Conservation (phyloP, 2,329 filamentous ascomycete genomes). For the Conoideocrella luteorostrata region DNA sequence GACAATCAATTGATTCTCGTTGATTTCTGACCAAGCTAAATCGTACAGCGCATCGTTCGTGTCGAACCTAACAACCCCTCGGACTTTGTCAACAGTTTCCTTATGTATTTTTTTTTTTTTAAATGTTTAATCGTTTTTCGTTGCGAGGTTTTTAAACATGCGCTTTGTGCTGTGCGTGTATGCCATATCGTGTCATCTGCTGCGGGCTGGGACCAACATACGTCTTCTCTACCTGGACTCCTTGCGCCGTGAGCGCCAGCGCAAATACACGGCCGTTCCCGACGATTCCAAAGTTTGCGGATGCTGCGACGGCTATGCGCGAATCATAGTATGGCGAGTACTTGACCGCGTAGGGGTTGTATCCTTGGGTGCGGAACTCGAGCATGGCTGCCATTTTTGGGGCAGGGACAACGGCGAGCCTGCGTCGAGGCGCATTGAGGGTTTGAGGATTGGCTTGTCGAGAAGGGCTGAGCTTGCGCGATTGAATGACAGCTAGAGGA, state of each 20-base stretch:
- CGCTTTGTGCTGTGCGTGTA: too few relatives aligned
- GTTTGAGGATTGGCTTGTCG: not conserved
- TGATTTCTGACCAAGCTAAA: conserved; percentile 87
- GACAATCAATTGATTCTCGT: conserved; percentile 88
- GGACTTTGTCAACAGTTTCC: not conserved
- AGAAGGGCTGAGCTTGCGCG: not conserved
- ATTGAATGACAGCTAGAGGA: not conserved
- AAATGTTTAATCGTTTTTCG: too few relatives aligned
- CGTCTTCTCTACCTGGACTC: conserved; percentile 79
- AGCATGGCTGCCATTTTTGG: conserved; percentile 62
- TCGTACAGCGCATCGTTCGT: conserved; percentile 97
- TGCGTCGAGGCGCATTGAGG: conserved; percentile 15
- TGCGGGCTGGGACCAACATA: conserved; percentile 32
- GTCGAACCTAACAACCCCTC: conserved; percentile 61
- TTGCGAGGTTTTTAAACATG: too few relatives aligned
- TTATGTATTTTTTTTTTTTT: not conserved
- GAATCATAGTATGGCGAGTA: conserved; percentile 99
- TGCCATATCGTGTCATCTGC: too few relatives aligned
- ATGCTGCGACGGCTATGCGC: conserved; percentile 79
- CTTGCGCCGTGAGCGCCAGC: conserved; percentile 73
- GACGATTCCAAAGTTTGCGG: conserved; percentile 95
- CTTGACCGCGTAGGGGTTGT: conserved; percentile 93
- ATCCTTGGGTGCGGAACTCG: conserved; percentile 88
- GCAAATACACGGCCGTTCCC: conserved; percentile 90
- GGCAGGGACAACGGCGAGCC: conserved; percentile 4